phyloP scores from a whole-genome alignment of 2,329 filamentous ascomycete species.

The Blastomyces parvus region DNA sequence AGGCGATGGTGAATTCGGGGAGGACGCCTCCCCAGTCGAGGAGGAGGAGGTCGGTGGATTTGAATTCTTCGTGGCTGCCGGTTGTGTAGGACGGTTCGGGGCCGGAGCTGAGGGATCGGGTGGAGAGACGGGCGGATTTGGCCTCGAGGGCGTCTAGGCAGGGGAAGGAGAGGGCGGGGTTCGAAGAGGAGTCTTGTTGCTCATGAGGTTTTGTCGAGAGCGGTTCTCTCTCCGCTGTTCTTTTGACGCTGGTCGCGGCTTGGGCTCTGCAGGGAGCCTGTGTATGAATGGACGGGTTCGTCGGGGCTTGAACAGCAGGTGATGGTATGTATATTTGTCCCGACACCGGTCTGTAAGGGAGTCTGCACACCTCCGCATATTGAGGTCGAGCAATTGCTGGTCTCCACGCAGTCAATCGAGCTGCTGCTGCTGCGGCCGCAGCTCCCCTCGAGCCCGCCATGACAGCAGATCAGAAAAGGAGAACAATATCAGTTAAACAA shows the following conservation, averaged over 20 bases:
- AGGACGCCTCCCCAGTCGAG: slow-evolving; percentile 95
- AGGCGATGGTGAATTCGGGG: slow-evolving; percentile 79
- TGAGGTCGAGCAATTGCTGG: background rate
- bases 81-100: slow-evolving; percentile 92
- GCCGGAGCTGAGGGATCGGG: slow-evolving; percentile 59
- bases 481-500: no score
- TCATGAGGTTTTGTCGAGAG: background rate
- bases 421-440: slow-evolving; percentile 1
- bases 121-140: slow-evolving; percentile 63
- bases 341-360: background rate
- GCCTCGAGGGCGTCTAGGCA: slow-evolving; percentile 78
- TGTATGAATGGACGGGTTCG: slow-evolving; percentile 8
- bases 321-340: background rate
- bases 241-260: slow-evolving; percentile 5
- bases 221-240: background rate
- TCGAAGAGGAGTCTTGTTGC: slow-evolving; percentile 43
- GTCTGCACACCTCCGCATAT: background rate
- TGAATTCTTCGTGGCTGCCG: slow-evolving; percentile 70
- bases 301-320: background rate
- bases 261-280: slow-evolving; percentile 8
- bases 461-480: no score
- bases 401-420: slow-evolving; percentile 2
- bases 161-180: slow-evolving; percentile 80
- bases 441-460: slow-evolving; percentile 6
- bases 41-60: slow-evolving; percentile 62